Evolutionary conservation across 129 eudicot genomes (phyloP).

Genomic region (Saposhnikovia divaricata): DNA sequence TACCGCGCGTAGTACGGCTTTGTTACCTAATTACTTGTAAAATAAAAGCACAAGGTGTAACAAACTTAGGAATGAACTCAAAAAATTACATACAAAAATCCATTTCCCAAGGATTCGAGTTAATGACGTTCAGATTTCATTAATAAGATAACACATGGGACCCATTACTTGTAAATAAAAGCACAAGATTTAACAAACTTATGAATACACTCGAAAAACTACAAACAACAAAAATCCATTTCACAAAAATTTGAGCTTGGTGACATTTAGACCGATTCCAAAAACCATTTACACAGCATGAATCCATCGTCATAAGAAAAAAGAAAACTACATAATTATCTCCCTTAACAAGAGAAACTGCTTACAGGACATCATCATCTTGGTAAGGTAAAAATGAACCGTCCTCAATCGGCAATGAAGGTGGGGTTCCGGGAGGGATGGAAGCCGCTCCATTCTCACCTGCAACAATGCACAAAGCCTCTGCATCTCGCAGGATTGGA

Average conservation of each 20-base stretch:
- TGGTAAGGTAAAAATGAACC: constrained; percentile 47
- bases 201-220: background rate
- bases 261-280: background rate
- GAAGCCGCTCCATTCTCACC: constrained; percentile 89
- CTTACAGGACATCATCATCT: constrained; percentile 65
- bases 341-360: background rate
- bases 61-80: background rate
- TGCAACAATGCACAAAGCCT: constrained; percentile 83
- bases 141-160: too few relatives aligned
- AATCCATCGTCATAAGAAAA: background rate
- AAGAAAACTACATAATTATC: background rate
- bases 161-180: too few relatives aligned
- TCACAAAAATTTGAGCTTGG: background rate
- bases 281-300: background rate
- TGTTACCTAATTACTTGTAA: too few relatives aligned
- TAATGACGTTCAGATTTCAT: background rate
- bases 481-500: constrained; percentile 65
- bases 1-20: too few relatives aligned
- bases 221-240: background rate
- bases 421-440: constrained; percentile 98
- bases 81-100: background rate
- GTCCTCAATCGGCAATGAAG: constrained; percentile 68
- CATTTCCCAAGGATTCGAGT: background rate
- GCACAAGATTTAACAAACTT: background rate
- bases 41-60: background rate